phyloP scores from a whole-genome alignment of 768 basidiomycete genomes.

The Suillus weaverae region DNA sequence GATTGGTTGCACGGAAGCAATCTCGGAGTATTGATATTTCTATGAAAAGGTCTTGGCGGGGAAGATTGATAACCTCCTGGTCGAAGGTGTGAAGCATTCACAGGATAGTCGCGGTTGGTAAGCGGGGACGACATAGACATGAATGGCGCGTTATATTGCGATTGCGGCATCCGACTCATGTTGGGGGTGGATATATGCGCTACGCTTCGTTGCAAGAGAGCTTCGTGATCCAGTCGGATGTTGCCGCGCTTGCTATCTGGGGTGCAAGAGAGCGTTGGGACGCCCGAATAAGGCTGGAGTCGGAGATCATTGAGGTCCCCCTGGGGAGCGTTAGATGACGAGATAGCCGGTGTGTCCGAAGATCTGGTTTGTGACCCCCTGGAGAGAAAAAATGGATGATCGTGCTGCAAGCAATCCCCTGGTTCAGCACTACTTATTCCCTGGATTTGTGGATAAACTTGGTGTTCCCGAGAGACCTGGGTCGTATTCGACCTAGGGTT shows the following conservation, averaged over 20 bases:
- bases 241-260: background rate
- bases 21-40: background rate
- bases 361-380: background rate
- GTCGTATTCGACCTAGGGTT: slow-evolving; percentile 4
- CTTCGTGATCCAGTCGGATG: background rate
- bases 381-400: background rate
- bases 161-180: background rate
- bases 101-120: background rate
- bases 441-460: slow-evolving; percentile 19
- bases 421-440: background rate
- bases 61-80: background rate
- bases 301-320: background rate
- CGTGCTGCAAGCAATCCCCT: background rate
- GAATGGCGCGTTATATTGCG: background rate
- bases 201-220: background rate
- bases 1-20: background rate
- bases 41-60: background rate
- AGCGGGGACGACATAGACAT: background rate
- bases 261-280: background rate
- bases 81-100: background rate
- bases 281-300: background rate
- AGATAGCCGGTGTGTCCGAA: background rate
- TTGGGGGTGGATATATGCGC: slow-evolving; percentile 3
- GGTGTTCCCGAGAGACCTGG: slow-evolving; percentile 22
- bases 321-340: background rate